Conservation (phyloP, 2,329 filamentous ascomycete genomes). For the Geoglossum cookeanum region DNA sequence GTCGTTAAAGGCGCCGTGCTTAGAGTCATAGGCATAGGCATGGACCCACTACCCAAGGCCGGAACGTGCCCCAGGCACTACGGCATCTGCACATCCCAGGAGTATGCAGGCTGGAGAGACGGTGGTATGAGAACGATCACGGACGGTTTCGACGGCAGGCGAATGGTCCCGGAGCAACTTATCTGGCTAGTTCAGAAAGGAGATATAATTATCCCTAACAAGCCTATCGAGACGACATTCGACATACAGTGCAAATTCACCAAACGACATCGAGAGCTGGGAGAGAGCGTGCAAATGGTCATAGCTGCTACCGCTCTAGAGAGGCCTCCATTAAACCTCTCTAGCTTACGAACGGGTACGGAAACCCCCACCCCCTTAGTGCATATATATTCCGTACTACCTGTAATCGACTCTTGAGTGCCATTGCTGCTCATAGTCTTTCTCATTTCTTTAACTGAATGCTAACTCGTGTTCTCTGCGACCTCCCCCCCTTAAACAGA, state of each 20-base stretch:
- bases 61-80: neutral
- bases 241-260: neutral
- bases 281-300: neutral
- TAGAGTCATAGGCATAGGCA: neutral
- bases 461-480: neutral
- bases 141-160: neutral
- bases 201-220: neutral
- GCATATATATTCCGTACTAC: neutral
- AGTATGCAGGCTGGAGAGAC: neutral
- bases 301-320: neutral
- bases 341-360: neutral
- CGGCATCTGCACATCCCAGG: neutral
- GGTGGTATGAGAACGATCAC: neutral
- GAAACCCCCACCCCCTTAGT: too few species aligned
- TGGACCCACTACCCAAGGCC: neutral
- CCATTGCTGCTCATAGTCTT: neutral
- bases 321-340: neutral
- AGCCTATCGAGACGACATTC: neutral
- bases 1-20: neutral
- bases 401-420: neutral
- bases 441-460: neutral
- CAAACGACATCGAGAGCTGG: neutral
- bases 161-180: neutral
- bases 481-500: neutral
- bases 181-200: neutral